Conservation (phyloP, 495 filamentous ascomycete genomes). For the Extremus antarcticus region DNA sequence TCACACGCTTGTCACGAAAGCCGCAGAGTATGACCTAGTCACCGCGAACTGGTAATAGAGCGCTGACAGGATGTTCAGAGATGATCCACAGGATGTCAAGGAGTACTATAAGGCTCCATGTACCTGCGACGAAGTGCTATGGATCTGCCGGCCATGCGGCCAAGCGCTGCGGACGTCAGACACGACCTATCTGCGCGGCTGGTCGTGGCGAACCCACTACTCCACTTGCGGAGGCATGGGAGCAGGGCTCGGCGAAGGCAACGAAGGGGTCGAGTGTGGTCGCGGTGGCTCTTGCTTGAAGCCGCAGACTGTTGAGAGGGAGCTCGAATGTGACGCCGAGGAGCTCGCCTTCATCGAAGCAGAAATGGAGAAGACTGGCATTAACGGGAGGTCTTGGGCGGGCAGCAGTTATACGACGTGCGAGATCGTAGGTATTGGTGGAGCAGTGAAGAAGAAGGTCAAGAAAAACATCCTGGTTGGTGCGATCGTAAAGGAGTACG, state of each 20-base stretch:
- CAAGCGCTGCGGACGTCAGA: slow-evolving; percentile 56
- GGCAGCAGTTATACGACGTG: slow-evolving; percentile 64
- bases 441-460: slow-evolving; percentile 68
- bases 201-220: slow-evolving; percentile 84
- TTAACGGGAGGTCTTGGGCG: slow-evolving; percentile 16
- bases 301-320: slow-evolving; percentile 61
- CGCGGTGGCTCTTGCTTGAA: slow-evolving; percentile 59
- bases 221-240: slow-evolving; percentile 67
- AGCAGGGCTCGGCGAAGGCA: slow-evolving; percentile 77
- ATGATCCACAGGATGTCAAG: neutral
- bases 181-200: slow-evolving; percentile 65
- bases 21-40: neutral
- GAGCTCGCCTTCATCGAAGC: slow-evolving; percentile 38
- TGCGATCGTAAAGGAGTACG: slow-evolving; percentile 68
- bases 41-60: neutral
- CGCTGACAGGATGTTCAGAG: neutral
- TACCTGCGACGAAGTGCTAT: slow-evolving; percentile 54
- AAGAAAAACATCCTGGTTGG: slow-evolving; percentile 67
- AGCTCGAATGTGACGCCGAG: slow-evolving; percentile 66
- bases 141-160: slow-evolving; percentile 75
- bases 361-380: slow-evolving; percentile 9
- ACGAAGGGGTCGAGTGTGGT: slow-evolving; percentile 76
- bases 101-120: slow-evolving; percentile 42
- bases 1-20: neutral
- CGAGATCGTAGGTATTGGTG: slow-evolving; percentile 81